phyloP scores from a whole-genome alignment of 306 rosid genomes.

The Morella rubra region DNA sequence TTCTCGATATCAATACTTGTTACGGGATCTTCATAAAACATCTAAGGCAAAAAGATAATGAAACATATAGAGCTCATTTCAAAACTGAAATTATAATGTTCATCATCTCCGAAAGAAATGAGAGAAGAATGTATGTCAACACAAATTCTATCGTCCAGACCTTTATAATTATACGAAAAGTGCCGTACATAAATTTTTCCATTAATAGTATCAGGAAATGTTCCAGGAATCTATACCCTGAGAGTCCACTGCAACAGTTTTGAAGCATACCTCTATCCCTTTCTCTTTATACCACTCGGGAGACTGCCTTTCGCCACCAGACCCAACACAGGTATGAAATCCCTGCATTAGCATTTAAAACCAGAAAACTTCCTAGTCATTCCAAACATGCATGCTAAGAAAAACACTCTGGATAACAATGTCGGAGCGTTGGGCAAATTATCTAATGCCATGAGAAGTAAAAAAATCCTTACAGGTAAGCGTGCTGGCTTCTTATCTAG shows the following conservation, averaged over 20 bases:
- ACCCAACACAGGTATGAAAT: conserved; percentile 96
- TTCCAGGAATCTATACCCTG: neutral
- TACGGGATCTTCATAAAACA: conserved; percentile 76
- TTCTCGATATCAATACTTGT: conserved; percentile 58
- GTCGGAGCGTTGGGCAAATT: neutral
- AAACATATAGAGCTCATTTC: conserved; percentile 10
- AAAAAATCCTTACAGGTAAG: conserved; percentile 64
- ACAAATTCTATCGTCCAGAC: neutral
- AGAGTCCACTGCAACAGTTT: neutral
- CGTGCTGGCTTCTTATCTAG: conserved; percentile 89
- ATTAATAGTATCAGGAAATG: neutral
- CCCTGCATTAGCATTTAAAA: conserved; percentile 47
- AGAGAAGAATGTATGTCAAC: neutral
- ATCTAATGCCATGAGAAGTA: neutral
- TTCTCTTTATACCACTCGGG: conserved; percentile 90
- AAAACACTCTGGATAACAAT: neutral
- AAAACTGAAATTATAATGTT: neutral
- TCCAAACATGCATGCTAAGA: too few relatives aligned
- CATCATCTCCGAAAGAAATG: neutral
- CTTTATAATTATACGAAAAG: neutral
- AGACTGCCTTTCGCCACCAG: conserved; percentile 95
- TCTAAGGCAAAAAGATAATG: conserved; percentile 37
- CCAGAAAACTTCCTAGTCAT: neutral
- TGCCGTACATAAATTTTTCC: neutral
- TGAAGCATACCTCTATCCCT: conserved; percentile 74